Percentiles rank a stretch among this genome's conserved stretches.
Evolutionary conservation across 2,329 filamentous ascomycete species (phyloP).

Genomic region (Beauveria varroae): DNA sequence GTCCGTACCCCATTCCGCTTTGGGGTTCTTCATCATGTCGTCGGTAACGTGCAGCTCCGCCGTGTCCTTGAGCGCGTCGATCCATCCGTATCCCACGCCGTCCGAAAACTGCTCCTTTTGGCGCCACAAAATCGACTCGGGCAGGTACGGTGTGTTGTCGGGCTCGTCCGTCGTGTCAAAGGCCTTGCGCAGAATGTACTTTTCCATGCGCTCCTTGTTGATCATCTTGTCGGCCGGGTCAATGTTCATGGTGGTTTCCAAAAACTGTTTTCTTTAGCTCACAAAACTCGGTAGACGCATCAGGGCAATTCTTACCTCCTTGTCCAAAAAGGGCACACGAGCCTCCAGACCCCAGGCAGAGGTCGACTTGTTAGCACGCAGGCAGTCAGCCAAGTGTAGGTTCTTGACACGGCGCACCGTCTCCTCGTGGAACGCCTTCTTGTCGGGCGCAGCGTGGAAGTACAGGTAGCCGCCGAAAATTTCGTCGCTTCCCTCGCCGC

Average conservation of each 20-base stretch:
- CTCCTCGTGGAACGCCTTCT: conserved; percentile 90
- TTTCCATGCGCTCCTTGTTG: conserved; percentile 81
- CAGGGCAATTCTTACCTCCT: conserved; percentile 48
- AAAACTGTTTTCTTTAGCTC: conserved; percentile 52
- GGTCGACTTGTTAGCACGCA: conserved; percentile 98
- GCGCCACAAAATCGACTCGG: conserved; percentile 90
- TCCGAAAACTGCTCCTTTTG: conserved; percentile 99
- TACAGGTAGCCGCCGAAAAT: conserved; percentile 98
- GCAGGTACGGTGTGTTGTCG: conserved; percentile 76
- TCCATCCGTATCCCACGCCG: conserved; percentile 98
- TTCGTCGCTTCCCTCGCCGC: conserved; percentile 93
- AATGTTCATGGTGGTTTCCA: conserved; percentile 87
- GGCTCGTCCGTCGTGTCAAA: conserved; percentile 92
- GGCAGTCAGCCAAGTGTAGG: conserved; percentile 90
- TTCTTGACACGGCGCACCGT: conserved; percentile 93
- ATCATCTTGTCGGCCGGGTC: conserved; percentile 96
- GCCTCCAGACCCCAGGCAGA: conserved; percentile 97
- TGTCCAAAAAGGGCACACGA: conserved; percentile 95
- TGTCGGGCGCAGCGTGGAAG: conserved; percentile 91
- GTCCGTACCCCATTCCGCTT: conserved; percentile 89
- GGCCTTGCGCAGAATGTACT: conserved; percentile 95
- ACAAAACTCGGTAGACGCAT: conserved; percentile 10
- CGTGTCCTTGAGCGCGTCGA: conserved; percentile 92
- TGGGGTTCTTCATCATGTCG: conserved; percentile 98
- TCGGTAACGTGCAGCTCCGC: conserved; percentile 86